Evolutionary conservation across 1,284 basidiomycete genomes (phyloP).

Genomic region (Volvariella surrecta): DNA sequence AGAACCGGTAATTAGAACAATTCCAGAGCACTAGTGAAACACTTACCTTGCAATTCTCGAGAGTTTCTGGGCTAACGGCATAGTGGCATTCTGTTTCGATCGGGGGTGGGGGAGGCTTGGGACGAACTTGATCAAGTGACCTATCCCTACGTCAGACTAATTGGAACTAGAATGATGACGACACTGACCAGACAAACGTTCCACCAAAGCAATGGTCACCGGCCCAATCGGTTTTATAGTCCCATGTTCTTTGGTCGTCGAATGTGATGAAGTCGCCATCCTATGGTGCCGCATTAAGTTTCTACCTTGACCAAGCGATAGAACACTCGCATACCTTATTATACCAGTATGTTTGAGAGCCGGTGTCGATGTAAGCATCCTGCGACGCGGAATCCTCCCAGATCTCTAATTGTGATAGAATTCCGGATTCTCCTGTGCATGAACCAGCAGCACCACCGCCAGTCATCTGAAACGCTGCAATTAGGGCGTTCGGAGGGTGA

Average conservation of each 20-base stretch:
- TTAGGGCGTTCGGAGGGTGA: no score
- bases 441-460: constrained; percentile 12
- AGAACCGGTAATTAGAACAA: not conserved
- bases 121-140: constrained; percentile 1
- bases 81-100: not conserved
- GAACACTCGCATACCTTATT: constrained; percentile 8
- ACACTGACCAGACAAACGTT: constrained; percentile 12
- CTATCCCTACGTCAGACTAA: no score
- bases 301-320: constrained; percentile 10
- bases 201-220: constrained; percentile 13
- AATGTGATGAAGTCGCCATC: constrained; percentile 1
- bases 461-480: constrained; percentile 1
- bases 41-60: not conserved
- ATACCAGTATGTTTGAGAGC: constrained; percentile 1
- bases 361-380: constrained; percentile 5
- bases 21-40: not conserved
- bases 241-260: constrained; percentile 1
- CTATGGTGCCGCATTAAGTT: not conserved
- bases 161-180: no score
- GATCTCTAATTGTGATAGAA: not conserved
- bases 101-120: not conserved
- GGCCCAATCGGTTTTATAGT: constrained; percentile 11
- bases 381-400: not conserved
- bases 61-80: not conserved
- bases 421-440: constrained; percentile 4